Evolutionary conservation across 805 yeast genomes (phyloP), one percentile per base, ranked within the genome.

Genomic region (Candida schatavii): DNA sequence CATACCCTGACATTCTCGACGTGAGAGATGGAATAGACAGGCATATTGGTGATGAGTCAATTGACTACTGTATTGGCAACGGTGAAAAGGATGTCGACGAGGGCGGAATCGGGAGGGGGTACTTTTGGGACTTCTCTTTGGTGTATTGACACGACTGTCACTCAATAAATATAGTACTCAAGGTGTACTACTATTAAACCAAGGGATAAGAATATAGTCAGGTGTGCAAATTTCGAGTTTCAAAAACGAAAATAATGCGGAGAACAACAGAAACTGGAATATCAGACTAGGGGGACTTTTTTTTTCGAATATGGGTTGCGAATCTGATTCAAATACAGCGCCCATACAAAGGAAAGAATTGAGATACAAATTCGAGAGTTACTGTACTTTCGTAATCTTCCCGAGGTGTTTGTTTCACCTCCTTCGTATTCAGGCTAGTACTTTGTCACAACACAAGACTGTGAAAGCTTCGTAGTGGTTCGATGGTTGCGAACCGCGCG

Each of bases 1-100:
- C 95, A 88, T 22, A 88, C 81, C 48, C 89, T 75, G 40, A 84
- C 74, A 56, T 85, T 83, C 52, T 81, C 87, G 27, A 81, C 83
- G 46, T 77, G 81, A 19, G 80, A 72, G 28, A 77, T 69, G 10
- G 78, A 68, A 52, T 76, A 75, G 10, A 76, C 77, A n/a, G 81
- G 81, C 83, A 77, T 77, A 14, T 4, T 34, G 15, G 32, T n/a
- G n/a, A n/a, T n/a, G 13, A 25, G 28, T 25, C 28, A 13, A 13
- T 13, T 13, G 28, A 25, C 28, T 25, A 25, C 13, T 25, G n/a
- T n/a, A n/a, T n/a, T n/a, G n/a, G n/a, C n/a, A n/a, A 7, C 27
- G 27, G 27, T 23, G 27, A 23, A 23, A 23, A 23, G 27, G 27
- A 23, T 23, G 11, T 23, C n/a, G n/a, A n/a, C n/a, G n/a, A n/a